Conservation (phyloP, 116 monocot genomes). For the Trichopus zeylanicus region DNA sequence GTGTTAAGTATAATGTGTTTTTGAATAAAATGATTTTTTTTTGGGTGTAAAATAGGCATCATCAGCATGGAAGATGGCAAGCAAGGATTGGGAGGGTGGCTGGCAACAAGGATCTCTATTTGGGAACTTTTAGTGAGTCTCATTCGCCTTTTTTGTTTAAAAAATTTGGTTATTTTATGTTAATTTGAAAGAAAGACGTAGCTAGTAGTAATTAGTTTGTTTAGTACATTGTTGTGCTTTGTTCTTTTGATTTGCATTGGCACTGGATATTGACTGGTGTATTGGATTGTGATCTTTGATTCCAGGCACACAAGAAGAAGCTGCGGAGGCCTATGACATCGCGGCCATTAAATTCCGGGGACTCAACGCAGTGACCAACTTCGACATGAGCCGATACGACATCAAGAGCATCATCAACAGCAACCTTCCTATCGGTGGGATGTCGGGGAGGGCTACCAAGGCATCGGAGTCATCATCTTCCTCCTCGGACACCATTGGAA, state of each 20-base stretch:
- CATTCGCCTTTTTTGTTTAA: background rate
- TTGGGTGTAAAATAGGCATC: conserved; percentile 47
- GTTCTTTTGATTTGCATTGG: too few relatives aligned
- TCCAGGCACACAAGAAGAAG: conserved; percentile 93
- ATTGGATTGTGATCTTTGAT: background rate
- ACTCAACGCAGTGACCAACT: conserved; percentile 92
- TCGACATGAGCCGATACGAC: conserved; percentile 94
- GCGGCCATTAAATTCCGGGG: conserved; percentile 97
- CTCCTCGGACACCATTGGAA: conserved; percentile 22
- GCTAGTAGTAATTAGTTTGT: too few relatives aligned
- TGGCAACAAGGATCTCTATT: conserved; percentile 96
- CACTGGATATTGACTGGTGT: background rate
- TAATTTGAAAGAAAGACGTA: too few relatives aligned
- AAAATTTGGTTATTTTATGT: too few relatives aligned
- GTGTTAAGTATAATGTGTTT: background rate
- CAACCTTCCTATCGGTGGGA: conserved; percentile 75
- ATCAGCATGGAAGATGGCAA: conserved; percentile 96
- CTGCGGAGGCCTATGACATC: conserved; percentile 95
- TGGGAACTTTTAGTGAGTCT: conserved; percentile 87
- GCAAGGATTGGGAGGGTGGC: conserved; percentile 93
- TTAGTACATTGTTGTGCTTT: too few relatives aligned
- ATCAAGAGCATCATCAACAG: conserved; percentile 75
- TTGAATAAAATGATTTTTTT: background rate
- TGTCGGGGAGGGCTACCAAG: conserved; percentile 28
- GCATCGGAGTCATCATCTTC: conserved; percentile 31